phyloP scores from a whole-genome alignment of 2,329 filamentous ascomycete species.

The Harringtonia aguacate region DNA sequence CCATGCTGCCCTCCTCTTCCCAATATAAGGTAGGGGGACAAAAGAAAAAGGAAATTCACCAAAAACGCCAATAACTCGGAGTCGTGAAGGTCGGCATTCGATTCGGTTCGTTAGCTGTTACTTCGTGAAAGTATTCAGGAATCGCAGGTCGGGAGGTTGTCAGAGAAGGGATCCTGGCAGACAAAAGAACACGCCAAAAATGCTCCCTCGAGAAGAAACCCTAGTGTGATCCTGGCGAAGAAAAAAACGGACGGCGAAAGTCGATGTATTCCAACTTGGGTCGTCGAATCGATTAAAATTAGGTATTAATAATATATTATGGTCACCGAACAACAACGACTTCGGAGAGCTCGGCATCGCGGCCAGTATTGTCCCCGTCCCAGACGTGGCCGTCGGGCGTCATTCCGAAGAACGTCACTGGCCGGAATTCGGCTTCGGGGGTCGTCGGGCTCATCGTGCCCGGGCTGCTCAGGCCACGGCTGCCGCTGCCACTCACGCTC shows the following conservation, averaged over 20 bases:
- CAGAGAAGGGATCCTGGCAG: not conserved
- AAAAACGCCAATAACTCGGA: not conserved
- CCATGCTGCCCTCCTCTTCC: not conserved
- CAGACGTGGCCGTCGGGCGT: conserved; percentile 26
- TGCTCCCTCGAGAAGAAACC: too few species aligned
- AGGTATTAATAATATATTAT: not conserved
- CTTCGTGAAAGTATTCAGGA: not conserved
- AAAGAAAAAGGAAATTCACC: not conserved
- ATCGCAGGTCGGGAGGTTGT: too few species aligned
- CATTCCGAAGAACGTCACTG: conserved; percentile 20
- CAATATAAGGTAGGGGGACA: not conserved
- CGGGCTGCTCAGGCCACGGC: conserved; percentile 36
- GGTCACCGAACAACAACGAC: conserved; percentile 29
- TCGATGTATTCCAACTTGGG: too few species aligned
- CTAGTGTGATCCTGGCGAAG: too few species aligned
- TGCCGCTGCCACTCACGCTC: conserved; percentile 25
- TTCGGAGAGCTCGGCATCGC: conserved; percentile 33
- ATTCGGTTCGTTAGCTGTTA: not conserved
- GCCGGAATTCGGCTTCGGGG: conserved; percentile 29
- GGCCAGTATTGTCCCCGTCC: conserved; percentile 24
- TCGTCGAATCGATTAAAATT: not conserved
- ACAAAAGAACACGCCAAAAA: too few species aligned
- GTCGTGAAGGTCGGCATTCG: not conserved
- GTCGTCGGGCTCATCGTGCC: conserved; percentile 39
- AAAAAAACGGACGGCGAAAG: not conserved